Base-by-base conservation (phyloP, 345 rosid genomes). In the Ceriops tagal region DNA sequence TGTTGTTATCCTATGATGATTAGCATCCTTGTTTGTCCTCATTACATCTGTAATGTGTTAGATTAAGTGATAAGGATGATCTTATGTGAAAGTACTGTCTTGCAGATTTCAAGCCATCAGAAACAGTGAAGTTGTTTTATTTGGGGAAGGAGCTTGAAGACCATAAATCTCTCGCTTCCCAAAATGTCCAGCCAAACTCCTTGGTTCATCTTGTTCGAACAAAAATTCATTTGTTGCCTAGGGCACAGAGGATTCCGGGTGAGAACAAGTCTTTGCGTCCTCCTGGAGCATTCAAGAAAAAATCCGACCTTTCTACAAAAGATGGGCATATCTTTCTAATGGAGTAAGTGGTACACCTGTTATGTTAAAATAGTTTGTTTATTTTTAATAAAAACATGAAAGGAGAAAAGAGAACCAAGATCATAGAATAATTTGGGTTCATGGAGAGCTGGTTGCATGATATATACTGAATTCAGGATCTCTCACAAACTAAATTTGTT, bases 281-380 rank as follows among this genome's bases (percentile, higher is more conserved):
- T 78, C 99, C 97, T 3, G 99, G 98, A 56, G 99, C 99, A 58
- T 95, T 95, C 84, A 95, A 95, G 92, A 95, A 90, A 91, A 95
- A 95, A 83, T 88, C 97, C 43, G 99, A 95, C 76, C 93, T 95
- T 49, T 95, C 93, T 71, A 86, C 86, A 67, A 95, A 90, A 86
- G 99, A 95, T 83, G 98, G 99, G 68, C 99, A 92, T 62, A 85
- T 92, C 65, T 83, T 95, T 81, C 81, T 92, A 35, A 88, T 90
- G 99, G 99, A 95, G 98, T 95, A 85, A 89, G 99, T 78, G 32
- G 28, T 10, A 10, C 28, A 24, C 7, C 26, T 24, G 59, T 21
- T 56, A 9, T 27, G 9, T 60, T 19, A 15, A 60, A 34, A 9
- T 7, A 52, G 26, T 24, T 39, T 39, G 4, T 39, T 39, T 6